Evolutionary conservation across 345 rosid species (phyloP), one percentile per base, ranked within the genome.

Genomic region (Euphorbia peplus): DNA sequence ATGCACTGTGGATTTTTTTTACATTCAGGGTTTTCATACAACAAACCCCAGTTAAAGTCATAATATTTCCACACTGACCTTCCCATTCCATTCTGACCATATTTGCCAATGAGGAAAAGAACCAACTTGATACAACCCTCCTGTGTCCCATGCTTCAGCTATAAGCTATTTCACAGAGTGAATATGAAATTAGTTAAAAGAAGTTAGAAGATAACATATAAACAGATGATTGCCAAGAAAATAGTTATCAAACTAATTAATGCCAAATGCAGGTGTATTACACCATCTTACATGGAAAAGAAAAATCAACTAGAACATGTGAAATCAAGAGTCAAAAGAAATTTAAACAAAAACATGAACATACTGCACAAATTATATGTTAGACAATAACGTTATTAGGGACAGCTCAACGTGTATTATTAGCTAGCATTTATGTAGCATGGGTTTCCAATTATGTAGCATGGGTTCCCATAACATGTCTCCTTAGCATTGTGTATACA

Each of bases 71-170:
- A 47, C 57, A 75, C 88, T 75, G 58, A 93, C 98, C 97, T 93
- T 93, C 66, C 98, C 98, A 75, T 93, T 93, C 98, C 97, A 93
- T 71, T 93, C 98, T 16, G 96, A 93, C 98, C 98, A 91, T 65
- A 89, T 82, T 65, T 90, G 84, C 98, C 98, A 91, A 77, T 91
- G 96, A 64, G 98, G 97, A 87, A 91, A 93, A 55, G 44, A 75
- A 76, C 98, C 98, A 81, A 93, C 97, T 88, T 91, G 98, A 75
- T 93, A 93, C 47, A 93, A 85, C 66, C 98, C 97, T 78, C 98
- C 98, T 14, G 96, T 68, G 70, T 91, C 97, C 98, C 98, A 93
- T 71, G 98, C 96, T 86, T 93, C 97, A 66, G 97, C 98, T 72
- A 93, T 84, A 68, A 93, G 90, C 98, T 93, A 78, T 71, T 77